Evolutionary conservation across 495 filamentous ascomycete species (phyloP).

Genomic region (Platismatia glauca): DNA sequence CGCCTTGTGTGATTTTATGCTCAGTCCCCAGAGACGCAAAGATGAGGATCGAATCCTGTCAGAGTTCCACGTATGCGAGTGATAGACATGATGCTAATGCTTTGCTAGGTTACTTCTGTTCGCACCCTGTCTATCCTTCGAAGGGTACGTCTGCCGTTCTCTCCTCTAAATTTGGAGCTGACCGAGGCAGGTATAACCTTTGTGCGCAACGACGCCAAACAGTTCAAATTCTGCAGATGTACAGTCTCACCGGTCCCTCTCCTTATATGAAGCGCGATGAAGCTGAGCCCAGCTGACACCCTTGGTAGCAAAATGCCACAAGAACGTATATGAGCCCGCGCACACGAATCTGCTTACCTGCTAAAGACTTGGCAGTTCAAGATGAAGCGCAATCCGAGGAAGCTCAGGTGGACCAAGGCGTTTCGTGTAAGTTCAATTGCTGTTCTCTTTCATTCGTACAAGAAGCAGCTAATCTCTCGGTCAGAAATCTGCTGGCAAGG

Average conservation of each 20-base stretch:
- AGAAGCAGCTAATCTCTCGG: constrained; percentile 29
- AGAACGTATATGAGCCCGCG: constrained; percentile 46
- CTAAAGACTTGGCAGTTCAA: constrained; percentile 52
- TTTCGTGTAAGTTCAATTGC: constrained; percentile 16
- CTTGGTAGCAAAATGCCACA: constrained; percentile 64
- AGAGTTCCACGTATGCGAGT: background rate
- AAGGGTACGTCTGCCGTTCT: background rate
- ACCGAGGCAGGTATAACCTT: constrained; percentile 60
- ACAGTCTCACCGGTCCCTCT: background rate
- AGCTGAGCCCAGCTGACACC: background rate
- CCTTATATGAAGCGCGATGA: background rate
- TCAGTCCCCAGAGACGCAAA: constrained; percentile 1
- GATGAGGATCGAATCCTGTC: constrained; percentile 59
- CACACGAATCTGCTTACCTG: background rate
- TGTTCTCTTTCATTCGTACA: background rate
- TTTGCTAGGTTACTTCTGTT: constrained; percentile 65
- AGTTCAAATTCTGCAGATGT: constrained; percentile 66
- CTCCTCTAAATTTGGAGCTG: background rate
- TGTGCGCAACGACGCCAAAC: constrained; percentile 69
- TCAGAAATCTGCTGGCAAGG: constrained; percentile 71
- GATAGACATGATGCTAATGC: background rate
- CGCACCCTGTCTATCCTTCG: constrained; percentile 71
- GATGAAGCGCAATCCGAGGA: constrained; percentile 86
- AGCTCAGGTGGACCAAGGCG: constrained; percentile 79
- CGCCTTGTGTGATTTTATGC: too few relatives aligned